Evolutionary conservation across 208 protist genomes (phyloP).

Genomic region (Crithidia brevicula): DNA sequence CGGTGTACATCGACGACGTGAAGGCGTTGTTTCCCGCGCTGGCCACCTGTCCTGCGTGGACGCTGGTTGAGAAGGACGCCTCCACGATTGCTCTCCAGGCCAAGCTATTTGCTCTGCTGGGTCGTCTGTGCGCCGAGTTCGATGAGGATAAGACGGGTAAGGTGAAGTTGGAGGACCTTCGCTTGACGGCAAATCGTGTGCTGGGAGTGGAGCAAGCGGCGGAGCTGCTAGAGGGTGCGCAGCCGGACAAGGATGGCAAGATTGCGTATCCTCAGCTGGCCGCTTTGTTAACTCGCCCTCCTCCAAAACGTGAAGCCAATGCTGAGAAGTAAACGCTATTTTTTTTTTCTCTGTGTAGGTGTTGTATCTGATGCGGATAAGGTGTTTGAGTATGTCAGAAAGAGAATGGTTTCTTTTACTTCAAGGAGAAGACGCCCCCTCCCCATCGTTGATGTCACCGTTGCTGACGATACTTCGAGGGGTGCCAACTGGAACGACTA

Average conservation of each 20-base stretch:
- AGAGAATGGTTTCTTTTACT: too few species aligned
- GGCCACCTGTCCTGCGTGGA: slow-evolving; percentile 45
- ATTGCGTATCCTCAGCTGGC: slow-evolving; percentile 81
- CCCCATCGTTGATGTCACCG: too few species aligned
- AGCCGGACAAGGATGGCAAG: slow-evolving; percentile 70
- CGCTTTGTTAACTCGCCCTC: slow-evolving; percentile 61
- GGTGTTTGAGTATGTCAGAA: too few species aligned
- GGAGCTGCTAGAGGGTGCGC: slow-evolving; percentile 63
- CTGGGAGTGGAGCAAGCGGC: slow-evolving; percentile 62
- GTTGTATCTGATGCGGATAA: too few species aligned
- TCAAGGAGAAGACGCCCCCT: too few species aligned
- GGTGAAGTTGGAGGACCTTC: slow-evolving; percentile 66
- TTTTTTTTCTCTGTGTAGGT: not conserved
- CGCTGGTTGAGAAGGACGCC: slow-evolving; percentile 45
- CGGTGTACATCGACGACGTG: slow-evolving; percentile 77
- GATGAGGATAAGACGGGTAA: slow-evolving; percentile 65
- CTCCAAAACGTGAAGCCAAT: slow-evolving; percentile 21
- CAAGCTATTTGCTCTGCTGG: slow-evolving; percentile 63
- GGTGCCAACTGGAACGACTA: too few species aligned
- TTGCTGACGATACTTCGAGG: too few species aligned
- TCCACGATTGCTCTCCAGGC: slow-evolving; percentile 58
- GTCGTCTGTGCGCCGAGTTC: slow-evolving; percentile 71
- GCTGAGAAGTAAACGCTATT: not conserved
- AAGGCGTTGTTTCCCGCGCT: slow-evolving; percentile 57
- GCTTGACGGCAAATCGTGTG: slow-evolving; percentile 51